These are phyloP conservation scores for Trichoderma asperellum DNA, from an alignment of 2,329 filamentous ascomycete species.

Conservation along the genomic window DNA sequence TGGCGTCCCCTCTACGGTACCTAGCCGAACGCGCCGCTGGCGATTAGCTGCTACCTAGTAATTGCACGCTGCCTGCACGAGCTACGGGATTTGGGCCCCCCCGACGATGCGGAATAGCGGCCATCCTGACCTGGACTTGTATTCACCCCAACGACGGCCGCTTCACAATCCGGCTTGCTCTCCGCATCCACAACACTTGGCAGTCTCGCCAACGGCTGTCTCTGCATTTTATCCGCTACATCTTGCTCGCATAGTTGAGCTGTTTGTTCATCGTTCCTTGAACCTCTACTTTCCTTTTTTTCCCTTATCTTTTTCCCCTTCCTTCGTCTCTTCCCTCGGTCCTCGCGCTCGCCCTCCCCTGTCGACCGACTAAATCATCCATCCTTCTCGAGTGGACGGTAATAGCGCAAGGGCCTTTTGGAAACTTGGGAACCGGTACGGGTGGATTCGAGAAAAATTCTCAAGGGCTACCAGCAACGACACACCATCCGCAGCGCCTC, in stretches of 20 bases:
- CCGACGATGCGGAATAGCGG: background rate
- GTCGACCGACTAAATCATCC: background rate
- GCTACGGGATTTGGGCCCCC: constrained; percentile 8
- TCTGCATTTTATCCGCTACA: constrained; percentile 3
- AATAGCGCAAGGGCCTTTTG: background rate
- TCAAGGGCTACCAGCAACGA: background rate
- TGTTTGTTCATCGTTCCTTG: background rate
- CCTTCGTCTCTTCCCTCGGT: background rate
- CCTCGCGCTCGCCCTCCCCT: background rate
- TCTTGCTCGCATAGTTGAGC: background rate
- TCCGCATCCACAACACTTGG: constrained; percentile 25
- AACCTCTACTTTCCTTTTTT: background rate
- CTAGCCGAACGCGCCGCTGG: background rate
- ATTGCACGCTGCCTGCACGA: background rate
- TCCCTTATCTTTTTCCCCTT: background rate
- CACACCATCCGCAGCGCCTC: background rate
- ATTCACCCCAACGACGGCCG: constrained; percentile 23
- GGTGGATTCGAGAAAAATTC: background rate
- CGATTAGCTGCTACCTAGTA: background rate
- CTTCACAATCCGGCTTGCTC: constrained; percentile 18
- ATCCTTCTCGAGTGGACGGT: background rate
- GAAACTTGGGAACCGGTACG: background rate
- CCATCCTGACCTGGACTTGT: background rate
- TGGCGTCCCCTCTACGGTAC: constrained; percentile 4
- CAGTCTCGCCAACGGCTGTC: constrained; percentile 14